Base-by-base conservation (phyloP, 2,329 filamentous ascomycete genomes). In the Spiromastix sp. region DNA sequence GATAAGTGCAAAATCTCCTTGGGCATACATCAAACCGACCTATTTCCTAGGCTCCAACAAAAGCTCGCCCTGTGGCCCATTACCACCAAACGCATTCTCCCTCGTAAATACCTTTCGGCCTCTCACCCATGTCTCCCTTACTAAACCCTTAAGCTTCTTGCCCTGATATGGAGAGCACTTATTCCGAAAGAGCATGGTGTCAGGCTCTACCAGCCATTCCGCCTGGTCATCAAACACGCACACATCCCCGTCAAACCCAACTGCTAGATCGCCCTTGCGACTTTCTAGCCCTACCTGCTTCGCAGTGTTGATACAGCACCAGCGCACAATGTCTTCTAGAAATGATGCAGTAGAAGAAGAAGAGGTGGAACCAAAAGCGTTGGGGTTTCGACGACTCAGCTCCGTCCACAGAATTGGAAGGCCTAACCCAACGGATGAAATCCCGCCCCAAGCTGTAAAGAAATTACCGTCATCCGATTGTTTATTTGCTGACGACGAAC, bases 371-470 rank as follows among this genome's bases (percentile, higher is more conserved):
- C 25, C 12, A 32, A 17, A 31, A 59, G 71, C 32, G 55, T 60
- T 45, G 53, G 59, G 46, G 54, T 44, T 22, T 50, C 49, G 22
- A 58, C 50, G n/a, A 53, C 71, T 67, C 20, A 82, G 72, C 29
- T 85, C 78, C 0, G 85, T 87, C 77, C 87, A 81, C 4, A 98
- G 71, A 45, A 98, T 94, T 4, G 85, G 85, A 3, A 98, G 71
- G 1, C 91, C 91, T 1, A 98, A 74, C 0, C 91, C 91, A 12
- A 98, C 89, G 4, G 83, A 91, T 3, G 84, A 89, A 51, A 98
- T 94, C 10, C 91, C 91, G 36, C 91, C 91, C 91, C 91, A 98
- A 1, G 87, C 87, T 3, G 81, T 77, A 63, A 96, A 91, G 70
- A 98, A 96, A 63, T 96, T 85, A 24, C 91, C 91, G 8, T 59